Evolutionary conservation across 2,329 filamentous ascomycete genomes (phyloP), one percentile per base, ranked within the genome.

Genomic region (Trichoderma brevicompactum): DNA sequence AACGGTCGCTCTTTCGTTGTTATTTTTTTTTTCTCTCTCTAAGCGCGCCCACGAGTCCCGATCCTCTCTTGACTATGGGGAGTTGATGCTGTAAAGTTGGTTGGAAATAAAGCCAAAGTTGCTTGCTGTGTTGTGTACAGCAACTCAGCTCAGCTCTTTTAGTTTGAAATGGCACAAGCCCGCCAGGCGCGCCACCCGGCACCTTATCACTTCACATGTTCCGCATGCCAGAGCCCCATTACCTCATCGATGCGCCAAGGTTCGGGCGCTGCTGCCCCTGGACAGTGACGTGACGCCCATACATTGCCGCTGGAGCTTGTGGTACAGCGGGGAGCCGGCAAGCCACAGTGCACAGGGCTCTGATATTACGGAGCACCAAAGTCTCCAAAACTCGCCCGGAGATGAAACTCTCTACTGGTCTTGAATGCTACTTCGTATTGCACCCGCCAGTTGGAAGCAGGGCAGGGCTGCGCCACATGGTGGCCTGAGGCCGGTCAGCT

Each of bases 231-330:
- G 23, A 28, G 23, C 23, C 23, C 38, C 28, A 62, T 63, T 63
- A 46, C 60, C 60, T 63, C 60, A 54, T 54, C 41, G 60, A 54
- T 40, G 46, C 59, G 59, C 59, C 59, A 17, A 62, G 48, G 19
- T 43, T n/a, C 49, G 15, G 49, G 60, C 46, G 34, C 23, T 44
- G 40, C 49, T 44, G 49, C 60, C 60, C 60, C 60, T 63, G 60
- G 49, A 46, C 40, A 54, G 60, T 63, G 60, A 63, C 60, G 49
- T 63, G 49, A 54, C 60, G 19, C 52, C 38, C 52, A 9, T 54
- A 28, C 23, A 28, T 2, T 2, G 23, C 23, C 23, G 5, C 23
- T 28, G 23, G 23, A 28, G 23, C 23, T 28, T 2, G 23, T 5
- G 23, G 2, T 15, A 40, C 36, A 41, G 36, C 36, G 19, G 52